A percentile compares a stretch with the other conserved stretches of the same genome.
phyloP scores from a whole-genome alignment of 2,329 filamentous ascomycete species.

The Botrytis aclada region DNA sequence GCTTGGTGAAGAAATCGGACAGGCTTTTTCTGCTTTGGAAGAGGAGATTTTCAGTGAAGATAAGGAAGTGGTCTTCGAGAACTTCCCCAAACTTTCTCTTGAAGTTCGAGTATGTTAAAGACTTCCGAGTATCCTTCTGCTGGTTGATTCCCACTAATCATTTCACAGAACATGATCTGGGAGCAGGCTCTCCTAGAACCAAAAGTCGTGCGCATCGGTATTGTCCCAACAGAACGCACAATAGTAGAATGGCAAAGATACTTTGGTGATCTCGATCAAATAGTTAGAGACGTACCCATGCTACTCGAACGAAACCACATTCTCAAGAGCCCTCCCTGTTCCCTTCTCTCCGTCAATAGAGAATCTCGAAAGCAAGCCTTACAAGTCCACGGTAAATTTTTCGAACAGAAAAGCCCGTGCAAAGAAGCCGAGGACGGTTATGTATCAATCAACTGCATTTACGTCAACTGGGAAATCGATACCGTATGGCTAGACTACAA shows the following conservation, averaged over 20 bases:
- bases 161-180: neutral
- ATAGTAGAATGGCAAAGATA: neutral
- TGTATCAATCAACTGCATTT: neutral
- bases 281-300: neutral
- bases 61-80: neutral
- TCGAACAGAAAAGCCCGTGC: neutral
- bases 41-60: neutral
- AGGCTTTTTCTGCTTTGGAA: neutral
- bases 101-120: neutral
- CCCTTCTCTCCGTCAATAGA: neutral
- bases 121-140: neutral
- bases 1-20: neutral
- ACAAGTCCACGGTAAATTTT: neutral
- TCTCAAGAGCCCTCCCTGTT: neutral
- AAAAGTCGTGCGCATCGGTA: neutral
- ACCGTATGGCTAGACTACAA: neutral
- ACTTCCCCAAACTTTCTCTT: neutral
- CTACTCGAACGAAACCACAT: neutral
- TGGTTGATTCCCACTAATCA: neutral
- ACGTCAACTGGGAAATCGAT: neutral
- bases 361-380: neutral
- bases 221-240: neutral
- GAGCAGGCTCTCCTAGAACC: neutral
- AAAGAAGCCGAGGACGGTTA: neutral
- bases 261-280: neutral